These are phyloP conservation scores for Sodiomyces alkalinus DNA, from an alignment of 2,329 filamentous ascomycete genomes.

Conservation along the genomic window DNA sequence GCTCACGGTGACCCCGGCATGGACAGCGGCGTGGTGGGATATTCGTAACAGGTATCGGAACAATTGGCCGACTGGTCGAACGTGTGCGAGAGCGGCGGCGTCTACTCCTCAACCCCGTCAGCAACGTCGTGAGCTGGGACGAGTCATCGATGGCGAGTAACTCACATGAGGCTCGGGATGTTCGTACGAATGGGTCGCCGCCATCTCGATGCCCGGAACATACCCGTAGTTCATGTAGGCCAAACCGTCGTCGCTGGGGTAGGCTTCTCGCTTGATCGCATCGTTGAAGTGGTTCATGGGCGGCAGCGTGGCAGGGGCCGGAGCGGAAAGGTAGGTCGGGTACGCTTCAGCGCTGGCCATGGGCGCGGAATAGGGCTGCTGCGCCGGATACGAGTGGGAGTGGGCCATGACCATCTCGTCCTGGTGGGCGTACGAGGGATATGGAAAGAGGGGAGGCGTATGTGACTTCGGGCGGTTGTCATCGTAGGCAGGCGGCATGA, in stretches of 20 bases:
- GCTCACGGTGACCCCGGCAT: slow-evolving; percentile 53
- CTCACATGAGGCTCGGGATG: slow-evolving; percentile 62
- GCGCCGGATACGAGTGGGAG: slow-evolving; percentile 30
- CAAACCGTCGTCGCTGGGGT: slow-evolving; percentile 42
- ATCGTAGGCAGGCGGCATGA: slow-evolving; percentile 40
- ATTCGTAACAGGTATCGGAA: slow-evolving; percentile 46
- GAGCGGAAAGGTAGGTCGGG: slow-evolving; percentile 39
- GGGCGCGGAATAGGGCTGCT: slow-evolving; percentile 28
- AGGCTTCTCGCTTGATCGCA: slow-evolving; percentile 51
- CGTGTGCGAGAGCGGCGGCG: slow-evolving; percentile 61
- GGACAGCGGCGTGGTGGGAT: slow-evolving; percentile 57
- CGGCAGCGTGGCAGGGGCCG: slow-evolving; percentile 44
- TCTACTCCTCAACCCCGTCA: slow-evolving; percentile 42
- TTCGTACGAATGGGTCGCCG: slow-evolving; percentile 46
- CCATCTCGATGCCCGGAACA: slow-evolving; percentile 49
- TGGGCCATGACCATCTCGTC: slow-evolving; percentile 48
- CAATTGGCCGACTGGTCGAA: slow-evolving; percentile 52
- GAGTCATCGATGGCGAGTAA: slow-evolving; percentile 32
- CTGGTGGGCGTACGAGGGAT: slow-evolving; percentile 51
- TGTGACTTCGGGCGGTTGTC: slow-evolving; percentile 55
- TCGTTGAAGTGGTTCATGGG: slow-evolving; percentile 49
- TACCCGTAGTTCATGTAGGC: slow-evolving; percentile 55
- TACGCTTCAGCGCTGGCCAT: slow-evolving; percentile 37
- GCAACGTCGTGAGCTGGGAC: too few relatives aligned
- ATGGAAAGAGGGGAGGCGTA: slow-evolving; percentile 54